Base-by-base conservation (phyloP, 1,284 basidiomycete genomes). In the Ceratobasidium sp. region DNA sequence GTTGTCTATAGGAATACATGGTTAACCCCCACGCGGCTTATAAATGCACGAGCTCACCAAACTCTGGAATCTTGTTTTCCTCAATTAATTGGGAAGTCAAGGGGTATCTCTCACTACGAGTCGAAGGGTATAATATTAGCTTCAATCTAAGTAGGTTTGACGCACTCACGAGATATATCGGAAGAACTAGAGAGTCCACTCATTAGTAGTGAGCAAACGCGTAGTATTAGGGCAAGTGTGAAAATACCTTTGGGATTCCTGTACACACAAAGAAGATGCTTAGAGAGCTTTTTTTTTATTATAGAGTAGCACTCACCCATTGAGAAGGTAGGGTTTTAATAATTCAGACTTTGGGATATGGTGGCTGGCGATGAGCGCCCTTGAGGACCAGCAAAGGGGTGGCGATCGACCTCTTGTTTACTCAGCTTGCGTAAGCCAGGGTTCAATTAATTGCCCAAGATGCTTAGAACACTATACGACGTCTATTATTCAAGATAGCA, bases 51-150 rank as follows among this genome's bases (percentile, higher is more conserved):
- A n/a, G n/a, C 87, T 81, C 80, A 93, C 93, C 93, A 82, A 95
- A 95, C 86, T 99, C 97, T 56, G 97, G 97, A 80, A 99, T 99
- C 87, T 95, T 95, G 87, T 97, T 97, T 89, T 97, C 95, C 86
- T 97, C 91, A 82, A 99, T 98, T 81, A 99, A 89, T 86, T 99
- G 97, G 58, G 97, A 99, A 67, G 97, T 99, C 82, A 99, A 91
- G 79, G 98, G 97, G 85, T 99, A 99, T 81, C 98, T 93, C 89
- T 99, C 98, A 82, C 95, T 96, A 83, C 6, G 39, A 26, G 33
- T 26, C n/a, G 39, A 12, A 1, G 39, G 55, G 26, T n/a, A 18
- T 55, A 26, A 53, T 26, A 23, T 67, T 46, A 49, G 73, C 61
- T 66, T 40, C 44, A 67, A 20, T 28, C 5, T 7, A 13, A 51